A percentile compares a stretch with the other conserved stretches of the same genome.
Conservation (phyloP, 306 rosid species). For the Carpinus fangiana region DNA sequence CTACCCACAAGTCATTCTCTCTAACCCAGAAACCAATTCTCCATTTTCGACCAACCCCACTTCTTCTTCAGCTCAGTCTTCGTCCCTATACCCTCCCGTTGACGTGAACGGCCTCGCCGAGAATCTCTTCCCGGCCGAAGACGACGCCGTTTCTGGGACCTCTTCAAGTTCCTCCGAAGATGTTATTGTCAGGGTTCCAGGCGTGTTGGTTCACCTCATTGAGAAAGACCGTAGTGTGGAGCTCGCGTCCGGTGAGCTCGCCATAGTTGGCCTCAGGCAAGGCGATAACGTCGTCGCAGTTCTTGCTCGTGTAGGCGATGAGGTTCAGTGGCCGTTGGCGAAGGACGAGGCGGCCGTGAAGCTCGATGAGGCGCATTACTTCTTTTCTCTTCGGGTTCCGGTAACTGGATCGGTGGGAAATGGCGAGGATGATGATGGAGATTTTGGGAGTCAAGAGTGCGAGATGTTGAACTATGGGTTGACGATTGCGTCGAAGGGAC, state of each 20-base stretch:
- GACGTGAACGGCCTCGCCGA: constrained; percentile 38
- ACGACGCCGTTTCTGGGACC: constrained; percentile 28
- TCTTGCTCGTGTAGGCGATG: constrained; percentile 61
- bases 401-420: constrained; percentile 23
- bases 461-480: constrained; percentile 71
- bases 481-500: constrained; percentile 64
- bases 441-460: not conserved
- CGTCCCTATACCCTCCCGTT: constrained; percentile 42
- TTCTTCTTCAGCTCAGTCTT: constrained; percentile 35
- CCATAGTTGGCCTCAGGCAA: constrained; percentile 47
- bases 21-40: constrained; percentile 50
- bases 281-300: constrained; percentile 61
- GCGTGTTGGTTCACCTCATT: constrained; percentile 66
- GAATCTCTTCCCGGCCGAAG: constrained; percentile 43
- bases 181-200: constrained; percentile 55
- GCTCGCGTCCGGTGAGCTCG: constrained; percentile 74
- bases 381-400: constrained; percentile 65
- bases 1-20: constrained; percentile 48
- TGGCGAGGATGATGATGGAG: not conserved
- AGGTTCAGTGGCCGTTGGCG: constrained; percentile 80
- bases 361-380: constrained; percentile 75
- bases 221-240: constrained; percentile 68
- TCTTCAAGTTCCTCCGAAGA: constrained; percentile 38
- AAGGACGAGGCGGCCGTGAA: constrained; percentile 76
- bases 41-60: constrained; percentile 9